Percentiles rank a stretch among this genome's conserved stretches.
Evolutionary conservation across 192 early-diverging fungal species (phyloP).

Genomic region (Gonapodya sp.): DNA sequence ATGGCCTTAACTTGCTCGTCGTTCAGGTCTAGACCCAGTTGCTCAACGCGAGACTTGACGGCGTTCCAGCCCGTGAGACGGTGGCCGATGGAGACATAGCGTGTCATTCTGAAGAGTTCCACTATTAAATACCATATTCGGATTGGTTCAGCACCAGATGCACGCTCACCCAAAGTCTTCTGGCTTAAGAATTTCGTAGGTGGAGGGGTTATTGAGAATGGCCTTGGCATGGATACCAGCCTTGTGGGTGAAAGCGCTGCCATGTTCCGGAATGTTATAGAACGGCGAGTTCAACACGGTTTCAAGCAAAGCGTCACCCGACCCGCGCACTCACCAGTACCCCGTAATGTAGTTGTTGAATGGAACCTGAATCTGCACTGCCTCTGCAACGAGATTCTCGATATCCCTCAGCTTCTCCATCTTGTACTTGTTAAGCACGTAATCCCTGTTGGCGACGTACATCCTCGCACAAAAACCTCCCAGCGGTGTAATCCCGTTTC

Average conservation of each 20-base stretch:
- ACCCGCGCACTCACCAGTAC: slow-evolving; percentile 59
- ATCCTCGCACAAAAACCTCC: slow-evolving; percentile 91
- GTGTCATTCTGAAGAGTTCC: slow-evolving; percentile 57
- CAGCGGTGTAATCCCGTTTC: slow-evolving; percentile 94
- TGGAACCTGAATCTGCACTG: slow-evolving; percentile 88
- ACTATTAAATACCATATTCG: background rate
- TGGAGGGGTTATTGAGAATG: slow-evolving; percentile 96
- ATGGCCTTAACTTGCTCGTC: slow-evolving; percentile 87
- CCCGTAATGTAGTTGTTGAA: slow-evolving; percentile 99
- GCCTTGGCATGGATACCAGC: slow-evolving; percentile 99
- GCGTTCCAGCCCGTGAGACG: slow-evolving; percentile 98
- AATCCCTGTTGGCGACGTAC: slow-evolving; percentile 87
- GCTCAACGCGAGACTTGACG: slow-evolving; percentile 96
- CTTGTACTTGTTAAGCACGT: slow-evolving; percentile 90
- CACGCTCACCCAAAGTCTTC: slow-evolving; percentile 78
- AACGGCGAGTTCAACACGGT: background rate
- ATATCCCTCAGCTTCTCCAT: slow-evolving; percentile 85
- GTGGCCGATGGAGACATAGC: slow-evolving; percentile 94
- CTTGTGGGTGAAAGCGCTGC: slow-evolving; percentile 95
- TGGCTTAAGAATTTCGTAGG: slow-evolving; percentile 96
- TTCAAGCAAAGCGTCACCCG: no score
- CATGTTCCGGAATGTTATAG: background rate
- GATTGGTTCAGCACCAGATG: background rate
- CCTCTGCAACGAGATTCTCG: slow-evolving; percentile 92
- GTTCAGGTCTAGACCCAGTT: slow-evolving; percentile 69